A percentile compares a stretch with the other conserved stretches of the same genome.
Evolutionary conservation across 83 land plant genomes (phyloP).

Genomic region (Isoetes engelmannii): DNA sequence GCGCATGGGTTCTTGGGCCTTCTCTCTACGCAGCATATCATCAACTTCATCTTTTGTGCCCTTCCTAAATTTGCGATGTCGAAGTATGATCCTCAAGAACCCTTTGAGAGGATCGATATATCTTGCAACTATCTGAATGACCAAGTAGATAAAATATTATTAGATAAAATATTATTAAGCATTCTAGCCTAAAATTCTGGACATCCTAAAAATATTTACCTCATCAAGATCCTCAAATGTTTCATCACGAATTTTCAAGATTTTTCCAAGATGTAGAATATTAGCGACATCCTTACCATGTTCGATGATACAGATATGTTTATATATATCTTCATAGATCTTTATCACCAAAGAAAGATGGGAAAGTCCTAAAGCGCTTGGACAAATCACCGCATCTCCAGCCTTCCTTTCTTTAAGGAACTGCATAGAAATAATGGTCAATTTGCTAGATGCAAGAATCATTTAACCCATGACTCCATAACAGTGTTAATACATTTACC

Average conservation of each 20-base stretch:
- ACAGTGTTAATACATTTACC: constrained; percentile 28
- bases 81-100: constrained; percentile 63
- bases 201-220: constrained; percentile 29
- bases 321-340: constrained; percentile 71
- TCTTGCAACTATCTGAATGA: constrained; percentile 78
- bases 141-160: no score
- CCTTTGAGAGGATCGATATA: constrained; percentile 85
- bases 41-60: constrained; percentile 79
- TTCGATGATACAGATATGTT: constrained; percentile 79
- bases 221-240: constrained; percentile 94
- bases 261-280: constrained; percentile 81
- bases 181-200: no score
- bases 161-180: no score
- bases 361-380: constrained; percentile 78
- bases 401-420: constrained; percentile 70
- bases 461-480: no score
- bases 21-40: constrained; percentile 57
- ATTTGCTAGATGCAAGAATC: neutral
- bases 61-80: constrained; percentile 73
- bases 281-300: constrained; percentile 82
- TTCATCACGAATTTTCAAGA: constrained; percentile 74
- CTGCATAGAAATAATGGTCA: constrained; percentile 30
- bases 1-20: constrained; percentile 54
- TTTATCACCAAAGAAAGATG: constrained; percentile 75
- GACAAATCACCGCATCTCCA: constrained; percentile 80